phyloP scores from a whole-genome alignment of 108 stramenopile genomes.

The Cyclotella kingstonii region DNA sequence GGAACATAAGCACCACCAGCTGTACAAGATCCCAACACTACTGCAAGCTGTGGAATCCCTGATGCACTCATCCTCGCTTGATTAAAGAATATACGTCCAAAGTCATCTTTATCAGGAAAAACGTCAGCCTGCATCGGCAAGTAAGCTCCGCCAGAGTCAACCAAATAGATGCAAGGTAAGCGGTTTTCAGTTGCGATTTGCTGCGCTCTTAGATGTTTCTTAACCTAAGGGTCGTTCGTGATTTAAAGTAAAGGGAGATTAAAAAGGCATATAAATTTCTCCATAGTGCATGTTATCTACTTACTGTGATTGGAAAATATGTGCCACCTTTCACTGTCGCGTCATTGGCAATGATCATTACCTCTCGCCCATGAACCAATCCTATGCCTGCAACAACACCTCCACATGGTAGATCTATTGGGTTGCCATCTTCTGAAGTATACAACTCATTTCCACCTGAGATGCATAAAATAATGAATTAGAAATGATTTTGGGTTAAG shows the following conservation, averaged over 20 bases:
- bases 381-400: conserved; percentile 98
- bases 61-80: conserved; percentile 89
- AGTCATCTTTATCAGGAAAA: conserved; percentile 93
- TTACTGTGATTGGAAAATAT: conserved; percentile 96
- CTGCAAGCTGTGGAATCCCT: conserved; percentile 93
- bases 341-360: conserved; percentile 98
- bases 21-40: conserved; percentile 97
- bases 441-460: conserved; percentile 54
- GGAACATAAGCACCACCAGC: conserved; percentile 99
- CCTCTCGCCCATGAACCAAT: conserved; percentile 77
- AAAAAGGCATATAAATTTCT: too few relatives aligned
- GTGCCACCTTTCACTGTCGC: conserved; percentile 99
- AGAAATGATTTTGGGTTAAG: too few relatives aligned
- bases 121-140: conserved; percentile 96
- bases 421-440: conserved; percentile 42
- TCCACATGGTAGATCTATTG: conserved; percentile 75
- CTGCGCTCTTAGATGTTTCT: conserved; percentile 98
- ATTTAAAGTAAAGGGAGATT: too few relatives aligned
- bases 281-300: not conserved
- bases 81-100: conserved; percentile 98
- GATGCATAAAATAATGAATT: too few relatives aligned
- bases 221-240: too few relatives aligned
- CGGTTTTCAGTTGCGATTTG: conserved; percentile 93
- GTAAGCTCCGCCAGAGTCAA: conserved; percentile 95
- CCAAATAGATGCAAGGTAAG: conserved; percentile 95